Evolutionary conservation across 805 yeast genomes (phyloP), one percentile per base, ranked within the genome.

Genomic region (Yarrowia divulgata): DNA sequence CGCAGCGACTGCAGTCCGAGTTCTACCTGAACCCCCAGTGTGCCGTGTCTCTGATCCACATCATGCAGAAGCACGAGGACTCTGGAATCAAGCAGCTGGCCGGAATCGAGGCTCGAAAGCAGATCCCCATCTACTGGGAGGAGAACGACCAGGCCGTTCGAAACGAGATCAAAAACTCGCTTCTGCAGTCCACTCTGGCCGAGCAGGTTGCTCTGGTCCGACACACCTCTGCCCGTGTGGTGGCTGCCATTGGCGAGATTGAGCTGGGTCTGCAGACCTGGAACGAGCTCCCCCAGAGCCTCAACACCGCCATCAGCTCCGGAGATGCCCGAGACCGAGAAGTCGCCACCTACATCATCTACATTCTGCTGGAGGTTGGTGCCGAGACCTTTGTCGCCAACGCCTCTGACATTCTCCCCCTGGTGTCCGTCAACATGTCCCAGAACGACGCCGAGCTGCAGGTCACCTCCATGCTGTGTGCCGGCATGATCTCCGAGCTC

Each of bases 101-200:
- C n/a, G 96, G 97, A 71, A 97, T 95, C 72, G 99, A 95, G 81
- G 92, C 93, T 49, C 88, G 97, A 81, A 95, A 95, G 79, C 85
- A 90, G 76, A 87, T 93, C 48, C 76, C 83, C 67, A 82, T 84
- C 72, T 88, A 87, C 76, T 95, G 98, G 98, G 76, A 74, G 34
- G 73, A 70, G 18, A 70, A 23, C 10, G 52, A 71, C 14, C 72
- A 74, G 7, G 71, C 82, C 8, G 76, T 85, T 68, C 87, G 88
- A 79, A 81, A 83, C 50, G 84, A 84, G 69, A 88, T 95, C 77
- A 88, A 91, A 77, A 82, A 82, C 43, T 83, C 94, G 37, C 79
- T 94, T 71, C 84, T 94, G 74, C 83, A 85, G 74, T 83, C 87
- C 72, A 87, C 96, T 42, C 87, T 92, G 78, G 78, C 80, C 34